These are phyloP conservation scores for Pulveroboletus frians DNA, from an alignment of 768 basidiomycete species.

Conservation along the genomic window DNA sequence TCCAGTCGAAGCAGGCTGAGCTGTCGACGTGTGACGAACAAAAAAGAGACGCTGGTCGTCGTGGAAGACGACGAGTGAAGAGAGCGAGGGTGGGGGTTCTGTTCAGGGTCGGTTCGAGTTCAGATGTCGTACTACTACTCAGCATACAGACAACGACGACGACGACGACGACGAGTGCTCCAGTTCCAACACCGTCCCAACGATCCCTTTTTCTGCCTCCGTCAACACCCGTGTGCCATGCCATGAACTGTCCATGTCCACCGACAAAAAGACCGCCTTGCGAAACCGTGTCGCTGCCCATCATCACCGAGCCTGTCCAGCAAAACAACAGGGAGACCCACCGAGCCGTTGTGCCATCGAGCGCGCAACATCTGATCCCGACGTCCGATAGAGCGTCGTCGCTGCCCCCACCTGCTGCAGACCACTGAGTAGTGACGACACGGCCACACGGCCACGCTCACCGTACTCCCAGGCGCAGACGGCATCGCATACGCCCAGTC, in stretches of 20 bases:
- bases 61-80: constrained; percentile 14
- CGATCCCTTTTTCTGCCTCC: constrained; percentile 58
- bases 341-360: constrained; percentile 80
- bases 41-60: constrained; percentile 8
- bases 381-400: constrained; percentile 60
- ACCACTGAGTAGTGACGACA: constrained; percentile 1
- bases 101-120: constrained; percentile 30
- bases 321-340: constrained; percentile 33
- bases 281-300: constrained; percentile 55
- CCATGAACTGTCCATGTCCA: constrained; percentile 52
- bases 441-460: constrained; percentile 12
- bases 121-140: neutral
- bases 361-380: constrained; percentile 56
- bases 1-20: neutral
- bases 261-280: constrained; percentile 68
- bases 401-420: constrained; percentile 32
- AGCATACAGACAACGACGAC: neutral
- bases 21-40: neutral
- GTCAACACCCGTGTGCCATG: constrained; percentile 45
- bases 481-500: constrained; percentile 90
- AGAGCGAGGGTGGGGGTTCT: neutral
- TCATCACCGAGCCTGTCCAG: neutral
- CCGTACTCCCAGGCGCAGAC: constrained; percentile 22
- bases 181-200: constrained; percentile 40
- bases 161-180: constrained; percentile 12